Conservation (phyloP, 352 stramenopile species). For the Phytophthora cryptogea region DNA sequence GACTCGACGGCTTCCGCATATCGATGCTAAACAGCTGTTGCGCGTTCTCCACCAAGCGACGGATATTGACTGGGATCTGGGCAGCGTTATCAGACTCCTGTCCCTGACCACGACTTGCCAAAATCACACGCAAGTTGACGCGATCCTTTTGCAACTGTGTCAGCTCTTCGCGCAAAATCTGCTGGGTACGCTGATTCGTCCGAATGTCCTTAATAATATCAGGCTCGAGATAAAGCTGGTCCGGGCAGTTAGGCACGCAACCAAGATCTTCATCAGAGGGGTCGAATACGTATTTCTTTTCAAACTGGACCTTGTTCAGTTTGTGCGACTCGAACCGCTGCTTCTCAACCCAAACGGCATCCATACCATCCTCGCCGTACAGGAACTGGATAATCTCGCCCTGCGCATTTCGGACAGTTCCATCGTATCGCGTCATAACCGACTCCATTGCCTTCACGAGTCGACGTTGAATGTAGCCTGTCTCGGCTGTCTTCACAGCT, state of each 20-base stretch:
- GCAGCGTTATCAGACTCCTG: constrained; percentile 91
- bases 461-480: constrained; percentile 99
- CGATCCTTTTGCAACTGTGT: constrained; percentile 95
- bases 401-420: constrained; percentile 96
- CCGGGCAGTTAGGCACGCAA: constrained; percentile 81
- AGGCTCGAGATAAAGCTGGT: constrained; percentile 85
- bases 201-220: constrained; percentile 92
- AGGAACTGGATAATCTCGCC: constrained; percentile 89
- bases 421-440: constrained; percentile 98
- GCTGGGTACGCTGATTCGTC: constrained; percentile 93
- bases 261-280: constrained; percentile 93
- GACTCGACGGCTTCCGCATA: constrained; percentile 90
- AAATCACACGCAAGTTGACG: constrained; percentile 93
- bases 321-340: constrained; percentile 93
- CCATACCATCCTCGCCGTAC: constrained; percentile 99
- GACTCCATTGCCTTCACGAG: constrained; percentile 99
- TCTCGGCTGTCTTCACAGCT: constrained; percentile 99
- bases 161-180: constrained; percentile 94
- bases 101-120: constrained; percentile 94
- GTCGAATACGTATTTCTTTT: constrained; percentile 94
- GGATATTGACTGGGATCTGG: constrained; percentile 94
- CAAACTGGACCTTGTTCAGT: constrained; percentile 94
- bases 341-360: constrained; percentile 99
- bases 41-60: constrained; percentile 96
- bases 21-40: constrained; percentile 95